Conservation (phyloP, 2,329 filamentous ascomycete species). For the Furcasterigmium furcatum region DNA sequence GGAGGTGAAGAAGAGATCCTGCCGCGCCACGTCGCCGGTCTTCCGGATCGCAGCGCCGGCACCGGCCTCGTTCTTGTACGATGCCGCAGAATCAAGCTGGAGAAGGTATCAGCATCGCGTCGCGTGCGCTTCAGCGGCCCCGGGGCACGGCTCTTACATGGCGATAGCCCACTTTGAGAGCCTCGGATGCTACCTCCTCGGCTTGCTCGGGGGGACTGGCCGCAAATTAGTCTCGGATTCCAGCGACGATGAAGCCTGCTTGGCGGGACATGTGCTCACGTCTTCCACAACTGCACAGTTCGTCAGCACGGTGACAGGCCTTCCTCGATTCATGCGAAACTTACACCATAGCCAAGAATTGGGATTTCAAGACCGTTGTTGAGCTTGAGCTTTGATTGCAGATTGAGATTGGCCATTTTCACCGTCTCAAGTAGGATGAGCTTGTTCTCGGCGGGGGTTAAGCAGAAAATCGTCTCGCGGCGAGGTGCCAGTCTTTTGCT, state of each 20-base stretch:
- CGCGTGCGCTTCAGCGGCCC: neutral
- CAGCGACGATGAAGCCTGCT: no score
- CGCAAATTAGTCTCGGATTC: neutral
- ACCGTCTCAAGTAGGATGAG: no score
- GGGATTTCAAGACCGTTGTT: conserved; percentile 53
- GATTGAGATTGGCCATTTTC: conserved; percentile 44
- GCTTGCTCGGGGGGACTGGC: conserved; percentile 30
- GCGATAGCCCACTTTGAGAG: conserved; percentile 48
- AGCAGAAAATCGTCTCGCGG: no score
- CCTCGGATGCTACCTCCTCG: conserved; percentile 36
- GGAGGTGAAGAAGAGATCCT: conserved; percentile 52
- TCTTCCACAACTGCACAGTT: conserved; percentile 48
- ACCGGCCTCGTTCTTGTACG: conserved; percentile 47
- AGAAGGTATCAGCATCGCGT: neutral
- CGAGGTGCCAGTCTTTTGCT: no score
- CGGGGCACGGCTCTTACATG: conserved; percentile 34
- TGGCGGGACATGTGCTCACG: conserved; percentile 35
- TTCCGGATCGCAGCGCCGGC: conserved; percentile 41
- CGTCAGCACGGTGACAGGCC: no score
- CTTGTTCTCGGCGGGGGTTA: no score
- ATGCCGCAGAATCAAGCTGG: conserved; percentile 51
- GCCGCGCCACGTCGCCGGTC: conserved; percentile 36
- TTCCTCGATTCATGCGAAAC: no score
- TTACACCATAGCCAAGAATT: conserved; percentile 50
- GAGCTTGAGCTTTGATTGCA: conserved; percentile 48